Percentiles rank a stretch among this genome's conserved stretches.
phyloP scores from a whole-genome alignment of 192 early-diverging fungal genomes.

The Rhizophagus sp. region DNA sequence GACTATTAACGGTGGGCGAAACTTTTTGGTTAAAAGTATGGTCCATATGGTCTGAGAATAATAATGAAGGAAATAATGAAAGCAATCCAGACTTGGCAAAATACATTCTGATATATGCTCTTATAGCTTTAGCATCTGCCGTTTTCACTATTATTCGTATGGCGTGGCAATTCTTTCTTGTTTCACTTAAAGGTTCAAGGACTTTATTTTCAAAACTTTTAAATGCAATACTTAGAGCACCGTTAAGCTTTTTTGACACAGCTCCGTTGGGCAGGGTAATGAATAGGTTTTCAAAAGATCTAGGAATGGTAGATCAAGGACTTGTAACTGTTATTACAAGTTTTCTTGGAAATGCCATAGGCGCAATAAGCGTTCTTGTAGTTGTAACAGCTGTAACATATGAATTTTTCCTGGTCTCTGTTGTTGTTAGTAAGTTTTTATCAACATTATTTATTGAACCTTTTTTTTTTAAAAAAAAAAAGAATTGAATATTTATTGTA shows the following conservation, averaged over 20 bases:
- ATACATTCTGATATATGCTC: conserved; percentile 61
- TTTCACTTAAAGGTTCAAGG: conserved; percentile 60
- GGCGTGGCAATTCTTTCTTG: conserved; percentile 44
- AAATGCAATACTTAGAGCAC: conserved; percentile 61
- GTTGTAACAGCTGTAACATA: conserved; percentile 66
- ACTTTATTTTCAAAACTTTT: conserved; percentile 60
- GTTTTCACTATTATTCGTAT: conserved; percentile 44
- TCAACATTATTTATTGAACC: background rate
- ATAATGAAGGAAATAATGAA: background rate
- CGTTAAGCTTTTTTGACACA: conserved; percentile 86
- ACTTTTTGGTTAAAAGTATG: conserved; percentile 69
- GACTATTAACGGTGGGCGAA: conserved; percentile 56
- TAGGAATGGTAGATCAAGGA: conserved; percentile 72
- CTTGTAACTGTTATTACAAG: conserved; percentile 53
- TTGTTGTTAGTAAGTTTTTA: conserved; percentile 43
- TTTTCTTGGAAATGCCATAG: conserved; percentile 51
- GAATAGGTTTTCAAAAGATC: conserved; percentile 89
- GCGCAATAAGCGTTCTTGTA: conserved; percentile 50
- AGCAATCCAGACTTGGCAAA: too few species aligned
- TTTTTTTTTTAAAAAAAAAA: background rate
- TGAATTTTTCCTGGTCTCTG: conserved; percentile 59
- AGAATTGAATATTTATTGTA: background rate
- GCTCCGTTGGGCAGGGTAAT: conserved; percentile 85
- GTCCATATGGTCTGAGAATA: conserved; percentile 28
- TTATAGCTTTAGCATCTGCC: conserved; percentile 45